These are phyloP conservation scores for Cutaneotrichosporon spelunceum DNA, from an alignment of 1,284 basidiomycete genomes.

Conservation along the genomic window DNA sequence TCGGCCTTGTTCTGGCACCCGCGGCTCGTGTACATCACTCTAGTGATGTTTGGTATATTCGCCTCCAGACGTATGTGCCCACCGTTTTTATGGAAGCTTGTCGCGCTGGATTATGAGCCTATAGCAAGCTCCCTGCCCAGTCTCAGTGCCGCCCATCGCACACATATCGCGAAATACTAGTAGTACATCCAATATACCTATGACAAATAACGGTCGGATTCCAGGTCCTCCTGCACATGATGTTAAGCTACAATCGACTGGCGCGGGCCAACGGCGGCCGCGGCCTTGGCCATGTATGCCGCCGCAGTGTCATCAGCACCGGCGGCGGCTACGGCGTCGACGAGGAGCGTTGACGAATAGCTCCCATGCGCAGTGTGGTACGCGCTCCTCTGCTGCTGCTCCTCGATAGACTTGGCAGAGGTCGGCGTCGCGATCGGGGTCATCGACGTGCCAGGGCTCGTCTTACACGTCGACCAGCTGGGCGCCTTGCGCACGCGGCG, in stretches of 20 bases:
- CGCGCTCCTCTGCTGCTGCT: constrained; percentile 7
- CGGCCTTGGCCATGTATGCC: constrained; percentile 10
- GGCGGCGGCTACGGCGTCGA: neutral
- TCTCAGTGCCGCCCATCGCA: neutral
- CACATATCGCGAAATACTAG: neutral
- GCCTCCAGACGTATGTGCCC: too few species aligned
- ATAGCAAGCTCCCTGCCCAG: too few species aligned
- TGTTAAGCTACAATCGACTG: constrained; percentile 9
- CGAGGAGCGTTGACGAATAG: constrained; percentile 3
- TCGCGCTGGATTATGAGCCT: too few species aligned
- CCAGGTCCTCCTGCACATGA: neutral
- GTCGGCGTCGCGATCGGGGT: constrained; percentile 22
- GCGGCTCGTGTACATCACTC: too few species aligned
- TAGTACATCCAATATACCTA: constrained; percentile 7
- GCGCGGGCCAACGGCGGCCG: neutral
- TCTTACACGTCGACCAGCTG: constrained; percentile 24
- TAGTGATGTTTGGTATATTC: too few species aligned
- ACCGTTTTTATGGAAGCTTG: too few species aligned
- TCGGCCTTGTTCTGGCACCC: too few species aligned
- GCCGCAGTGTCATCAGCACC: neutral
- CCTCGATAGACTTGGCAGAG: constrained; percentile 2
- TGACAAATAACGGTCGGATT: neutral
- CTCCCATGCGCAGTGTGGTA: constrained; percentile 8
- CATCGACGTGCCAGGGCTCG: constrained; percentile 9
- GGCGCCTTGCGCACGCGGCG: constrained; percentile 18